phyloP scores from a whole-genome alignment of 164 flowering plant species.

The Stephania cephalantha region DNA sequence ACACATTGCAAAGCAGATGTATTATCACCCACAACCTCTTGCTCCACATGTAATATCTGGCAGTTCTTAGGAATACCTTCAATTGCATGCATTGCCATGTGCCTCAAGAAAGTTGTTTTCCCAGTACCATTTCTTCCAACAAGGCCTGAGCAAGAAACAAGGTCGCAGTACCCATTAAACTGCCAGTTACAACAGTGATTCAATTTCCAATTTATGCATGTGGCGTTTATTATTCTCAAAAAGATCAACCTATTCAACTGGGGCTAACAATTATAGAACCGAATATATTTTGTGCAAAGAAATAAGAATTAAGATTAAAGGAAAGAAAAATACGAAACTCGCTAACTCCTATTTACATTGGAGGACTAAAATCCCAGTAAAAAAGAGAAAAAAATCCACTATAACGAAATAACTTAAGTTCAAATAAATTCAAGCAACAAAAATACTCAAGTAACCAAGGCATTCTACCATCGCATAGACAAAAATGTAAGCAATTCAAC shows the following conservation, averaged over 20 bases:
- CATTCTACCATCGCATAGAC: neutral
- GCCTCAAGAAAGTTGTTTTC: conserved; percentile 90
- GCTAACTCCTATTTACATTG: neutral
- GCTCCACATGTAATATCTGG: conserved; percentile 97
- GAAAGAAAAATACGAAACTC: no score
- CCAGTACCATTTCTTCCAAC: conserved; percentile 99
- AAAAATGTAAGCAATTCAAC: neutral
- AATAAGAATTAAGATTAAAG: no score
- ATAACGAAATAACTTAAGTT: no score
- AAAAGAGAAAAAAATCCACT: neutral
- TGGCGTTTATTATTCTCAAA: no score
- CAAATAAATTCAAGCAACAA: neutral
- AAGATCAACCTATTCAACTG: no score
- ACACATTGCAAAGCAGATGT: conserved; percentile 90
- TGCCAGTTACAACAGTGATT: neutral
- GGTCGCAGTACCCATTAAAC: neutral
- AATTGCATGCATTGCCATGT: conserved; percentile 98
- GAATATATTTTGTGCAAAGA: no score
- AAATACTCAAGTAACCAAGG: neutral
- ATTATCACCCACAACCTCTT: conserved; percentile 94
- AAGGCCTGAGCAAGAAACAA: conserved; percentile 47
- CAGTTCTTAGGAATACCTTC: conserved; percentile 93
- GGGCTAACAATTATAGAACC: no score
- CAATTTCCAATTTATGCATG: no score
- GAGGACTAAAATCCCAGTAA: neutral